Percentiles rank a stretch among this genome's conserved stretches.
Evolutionary conservation across 1,284 basidiomycete species (phyloP).

Genomic region (Uromyces viciae-fabae): DNA sequence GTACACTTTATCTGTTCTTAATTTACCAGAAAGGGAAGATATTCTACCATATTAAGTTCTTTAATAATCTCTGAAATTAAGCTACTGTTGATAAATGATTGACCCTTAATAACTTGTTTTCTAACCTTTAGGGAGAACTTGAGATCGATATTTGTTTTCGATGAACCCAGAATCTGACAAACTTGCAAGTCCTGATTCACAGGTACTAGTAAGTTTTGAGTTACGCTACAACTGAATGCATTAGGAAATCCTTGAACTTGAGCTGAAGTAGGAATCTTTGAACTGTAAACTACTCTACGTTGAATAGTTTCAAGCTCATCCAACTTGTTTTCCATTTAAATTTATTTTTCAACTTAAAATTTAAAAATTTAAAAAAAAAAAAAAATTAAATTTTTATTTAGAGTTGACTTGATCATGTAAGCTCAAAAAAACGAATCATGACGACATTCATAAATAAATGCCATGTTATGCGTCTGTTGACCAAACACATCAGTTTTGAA

Average conservation of each 20-base stretch:
- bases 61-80: neutral
- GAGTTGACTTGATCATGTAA: too few species aligned
- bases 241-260: neutral
- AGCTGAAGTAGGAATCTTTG: neutral
- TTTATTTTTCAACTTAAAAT: too few species aligned
- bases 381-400: too few species aligned
- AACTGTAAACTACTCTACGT: neutral
- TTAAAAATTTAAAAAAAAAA: too few species aligned
- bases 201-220: neutral
- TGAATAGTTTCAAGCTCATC: neutral
- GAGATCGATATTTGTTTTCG: neutral
- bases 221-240: neutral
- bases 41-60: neutral
- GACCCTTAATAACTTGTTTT: neutral
- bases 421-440: too few species aligned
- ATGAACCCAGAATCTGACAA: neutral
- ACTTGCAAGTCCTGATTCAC: neutral
- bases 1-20: too few species aligned
- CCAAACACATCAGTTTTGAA: neutral
- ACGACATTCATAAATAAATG: too few species aligned
- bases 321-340: too few species aligned
- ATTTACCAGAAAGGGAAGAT: neutral
- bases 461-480: slow-evolving; percentile 42
- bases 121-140: slow-evolving; percentile 4
- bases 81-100: slow-evolving; percentile 9